These are phyloP conservation scores for Melastoma candidum DNA, from an alignment of 441 rosid species.

Conservation along the genomic window DNA sequence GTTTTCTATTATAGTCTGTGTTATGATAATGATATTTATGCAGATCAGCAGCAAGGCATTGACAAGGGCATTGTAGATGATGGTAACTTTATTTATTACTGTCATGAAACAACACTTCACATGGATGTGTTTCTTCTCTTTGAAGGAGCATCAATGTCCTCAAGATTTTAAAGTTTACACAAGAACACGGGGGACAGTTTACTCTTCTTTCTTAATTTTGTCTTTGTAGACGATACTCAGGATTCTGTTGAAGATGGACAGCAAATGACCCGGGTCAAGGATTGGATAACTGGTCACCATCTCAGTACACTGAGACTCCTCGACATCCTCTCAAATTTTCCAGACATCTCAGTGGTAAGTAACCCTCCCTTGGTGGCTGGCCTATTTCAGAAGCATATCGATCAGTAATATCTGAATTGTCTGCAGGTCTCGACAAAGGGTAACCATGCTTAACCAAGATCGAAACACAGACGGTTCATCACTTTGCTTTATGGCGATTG, in stretches of 20 bases:
- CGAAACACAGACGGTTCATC: background rate
- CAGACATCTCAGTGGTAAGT: slow-evolving; percentile 68
- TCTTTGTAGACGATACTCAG: slow-evolving; percentile 61
- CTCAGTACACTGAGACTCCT: slow-evolving; percentile 46
- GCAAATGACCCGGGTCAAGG: slow-evolving; percentile 67
- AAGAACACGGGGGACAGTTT: background rate
- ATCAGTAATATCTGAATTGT: slow-evolving; percentile 10
- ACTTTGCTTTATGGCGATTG: slow-evolving; percentile 5
- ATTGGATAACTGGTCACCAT: slow-evolving; percentile 55
- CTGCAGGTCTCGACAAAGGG: slow-evolving; percentile 81
- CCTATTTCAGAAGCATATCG: background rate
- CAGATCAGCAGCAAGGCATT: slow-evolving; percentile 55
- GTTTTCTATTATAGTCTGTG: slow-evolving; percentile 9
- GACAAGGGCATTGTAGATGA: slow-evolving; percentile 45
- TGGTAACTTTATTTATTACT: slow-evolving; percentile 29
- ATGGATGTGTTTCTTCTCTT: background rate
- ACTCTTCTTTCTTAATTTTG: slow-evolving; percentile 2
- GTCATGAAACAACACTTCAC: background rate
- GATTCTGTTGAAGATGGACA: slow-evolving; percentile 78
- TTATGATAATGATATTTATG: slow-evolving; percentile 13
- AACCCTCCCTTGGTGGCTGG: background rate
- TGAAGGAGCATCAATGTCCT: background rate
- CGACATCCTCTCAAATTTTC: slow-evolving; percentile 72
- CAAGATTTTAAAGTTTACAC: background rate
- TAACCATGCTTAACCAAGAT: slow-evolving; percentile 21